Evolutionary conservation across 139 green algal species (phyloP).

Genomic region (Mesotaenium endlicherianum): DNA sequence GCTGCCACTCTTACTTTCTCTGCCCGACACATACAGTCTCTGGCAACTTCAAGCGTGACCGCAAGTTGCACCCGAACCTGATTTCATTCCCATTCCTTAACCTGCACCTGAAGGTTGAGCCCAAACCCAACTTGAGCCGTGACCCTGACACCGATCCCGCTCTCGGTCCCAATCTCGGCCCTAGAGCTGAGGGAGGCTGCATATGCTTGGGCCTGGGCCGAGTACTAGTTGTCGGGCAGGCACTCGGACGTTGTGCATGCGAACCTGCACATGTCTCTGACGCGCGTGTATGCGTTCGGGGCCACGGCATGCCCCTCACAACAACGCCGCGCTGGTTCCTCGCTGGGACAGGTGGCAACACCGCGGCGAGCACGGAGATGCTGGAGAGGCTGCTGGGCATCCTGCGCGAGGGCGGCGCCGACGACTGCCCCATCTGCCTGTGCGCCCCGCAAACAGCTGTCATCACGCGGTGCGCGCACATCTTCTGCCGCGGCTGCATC

Average conservation of each 20-base stretch:
- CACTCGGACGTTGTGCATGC: neutral
- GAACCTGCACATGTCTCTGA: neutral
- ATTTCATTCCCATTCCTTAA: no score
- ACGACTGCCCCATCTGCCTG: constrained; percentile 50
- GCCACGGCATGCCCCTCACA: neutral
- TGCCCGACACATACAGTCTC: no score
- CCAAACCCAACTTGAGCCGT: no score
- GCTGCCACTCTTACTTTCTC: no score
- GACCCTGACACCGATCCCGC: no score
- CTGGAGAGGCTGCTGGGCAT: neutral
- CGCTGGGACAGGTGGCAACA: no score
- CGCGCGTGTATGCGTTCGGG: neutral
- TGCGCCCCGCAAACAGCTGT: neutral
- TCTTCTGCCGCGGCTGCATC: constrained; percentile 72
- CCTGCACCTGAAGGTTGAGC: no score
- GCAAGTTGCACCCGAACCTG: no score
- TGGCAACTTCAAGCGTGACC: no score
- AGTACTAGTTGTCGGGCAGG: neutral
- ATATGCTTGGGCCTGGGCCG: neutral
- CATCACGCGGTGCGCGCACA: constrained; percentile 64
- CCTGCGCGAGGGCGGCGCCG: constrained; percentile 7
- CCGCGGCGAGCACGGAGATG: constrained; percentile 27
- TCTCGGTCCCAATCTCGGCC: no score
- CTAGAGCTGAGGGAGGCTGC: neutral
- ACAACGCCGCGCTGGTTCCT: no score